Evolutionary conservation across 148 eudicot species (phyloP).

Genomic region (Silene uniflora): DNA sequence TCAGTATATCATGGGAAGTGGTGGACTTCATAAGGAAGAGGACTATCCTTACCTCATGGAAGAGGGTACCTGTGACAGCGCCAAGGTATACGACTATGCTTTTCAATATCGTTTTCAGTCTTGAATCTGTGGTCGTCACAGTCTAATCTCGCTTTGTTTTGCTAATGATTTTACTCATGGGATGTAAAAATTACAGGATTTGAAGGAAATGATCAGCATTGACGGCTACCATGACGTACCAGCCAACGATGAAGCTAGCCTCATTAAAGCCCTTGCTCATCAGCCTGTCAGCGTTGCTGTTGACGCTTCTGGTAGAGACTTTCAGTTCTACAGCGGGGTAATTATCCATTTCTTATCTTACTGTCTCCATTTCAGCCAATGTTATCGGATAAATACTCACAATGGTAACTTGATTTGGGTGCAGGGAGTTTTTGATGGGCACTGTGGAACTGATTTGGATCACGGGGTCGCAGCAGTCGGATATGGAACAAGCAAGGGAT

Average conservation of each 20-base stretch:
- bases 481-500: conserved; percentile 69
- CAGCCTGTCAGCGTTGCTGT: conserved; percentile 94
- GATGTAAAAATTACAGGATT: too few species aligned
- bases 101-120: background rate
- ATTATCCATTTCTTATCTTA: background rate
- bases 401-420: conserved; percentile 4
- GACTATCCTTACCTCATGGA: conserved; percentile 96
- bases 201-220: conserved; percentile 52
- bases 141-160: too few species aligned
- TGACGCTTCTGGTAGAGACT: conserved; percentile 88
- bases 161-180: too few species aligned
- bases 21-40: conserved; percentile 87
- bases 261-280: conserved; percentile 87
- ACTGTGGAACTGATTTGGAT: conserved; percentile 80
- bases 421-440: conserved; percentile 96
- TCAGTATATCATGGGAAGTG: conserved; percentile 50
- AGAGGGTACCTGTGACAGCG: conserved; percentile 85
- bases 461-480: conserved; percentile 97
- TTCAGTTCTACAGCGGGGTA: conserved; percentile 99
- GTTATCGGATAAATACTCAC: too few species aligned
- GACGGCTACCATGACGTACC: conserved; percentile 91
- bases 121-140: too few species aligned
- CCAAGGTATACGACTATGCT: conserved; percentile 56
- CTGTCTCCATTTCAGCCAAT: background rate
- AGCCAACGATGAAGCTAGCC: conserved; percentile 59